Evolutionary conservation across 2,329 filamentous ascomycete species (phyloP).

Genomic region (Penicillium sp.): DNA sequence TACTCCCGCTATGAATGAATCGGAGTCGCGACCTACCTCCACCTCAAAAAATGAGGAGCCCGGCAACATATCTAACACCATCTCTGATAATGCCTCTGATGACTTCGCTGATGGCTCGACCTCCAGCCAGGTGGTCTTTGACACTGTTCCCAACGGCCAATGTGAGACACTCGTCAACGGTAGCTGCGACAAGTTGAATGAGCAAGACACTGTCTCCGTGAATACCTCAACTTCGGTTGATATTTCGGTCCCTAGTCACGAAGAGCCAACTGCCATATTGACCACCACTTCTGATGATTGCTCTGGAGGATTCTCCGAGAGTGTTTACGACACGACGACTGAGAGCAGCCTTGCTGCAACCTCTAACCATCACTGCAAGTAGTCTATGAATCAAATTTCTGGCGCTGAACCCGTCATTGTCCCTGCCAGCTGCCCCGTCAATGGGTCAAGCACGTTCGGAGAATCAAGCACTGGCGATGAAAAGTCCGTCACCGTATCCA

Average conservation of each 20-base stretch:
- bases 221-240: background rate
- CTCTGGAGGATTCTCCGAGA: background rate
- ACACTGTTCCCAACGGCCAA: no score
- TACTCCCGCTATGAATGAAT: no score
- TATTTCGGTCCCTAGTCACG: background rate
- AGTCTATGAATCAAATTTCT: no score
- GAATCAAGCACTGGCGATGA: no score
- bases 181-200: background rate
- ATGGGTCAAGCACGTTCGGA: no score
- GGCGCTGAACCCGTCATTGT: no score
- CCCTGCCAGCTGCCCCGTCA: no score
- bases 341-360: no score
- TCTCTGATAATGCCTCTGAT: background rate
- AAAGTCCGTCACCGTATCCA: no score
- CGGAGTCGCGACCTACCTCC: background rate
- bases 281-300: background rate
- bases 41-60: background rate
- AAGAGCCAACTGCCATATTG: background rate
- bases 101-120: background rate
- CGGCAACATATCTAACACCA: no score
- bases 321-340: background rate
- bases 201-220: background rate
- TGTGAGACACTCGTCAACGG: no score
- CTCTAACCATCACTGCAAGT: no score
- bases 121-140: background rate